A percentile compares a stretch with the other conserved stretches of the same genome.
phyloP scores from a whole-genome alignment of 2,329 filamentous ascomycete genomes.

The Colletotrichum sp. region DNA sequence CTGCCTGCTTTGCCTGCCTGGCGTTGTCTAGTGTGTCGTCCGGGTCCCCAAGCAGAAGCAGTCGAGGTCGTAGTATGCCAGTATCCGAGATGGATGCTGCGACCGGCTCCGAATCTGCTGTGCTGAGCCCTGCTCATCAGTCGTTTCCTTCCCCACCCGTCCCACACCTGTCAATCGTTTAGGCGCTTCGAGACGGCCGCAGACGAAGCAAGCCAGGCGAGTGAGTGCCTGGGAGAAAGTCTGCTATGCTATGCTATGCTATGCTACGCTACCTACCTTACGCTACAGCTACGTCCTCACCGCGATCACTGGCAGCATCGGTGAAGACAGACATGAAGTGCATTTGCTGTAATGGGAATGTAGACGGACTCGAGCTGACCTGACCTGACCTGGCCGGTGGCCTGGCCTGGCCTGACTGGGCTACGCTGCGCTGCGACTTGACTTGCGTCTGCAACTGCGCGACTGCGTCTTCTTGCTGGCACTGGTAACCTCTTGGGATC shows the following conservation, averaged over 20 bases:
- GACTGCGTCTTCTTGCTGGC: neutral
- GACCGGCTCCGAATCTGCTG: neutral
- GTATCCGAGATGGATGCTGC: neutral
- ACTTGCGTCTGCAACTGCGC: neutral
- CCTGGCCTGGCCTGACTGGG: neutral
- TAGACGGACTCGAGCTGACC: neutral
- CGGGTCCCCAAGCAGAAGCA: neutral
- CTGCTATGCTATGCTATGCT: neutral
- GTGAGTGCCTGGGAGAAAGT: neutral
- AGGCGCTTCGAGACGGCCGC: constrained; percentile 9
- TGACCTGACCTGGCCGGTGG: neutral
- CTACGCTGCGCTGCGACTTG: neutral
- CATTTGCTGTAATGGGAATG: neutral
- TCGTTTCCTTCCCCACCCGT: neutral
- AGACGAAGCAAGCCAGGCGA: neutral
- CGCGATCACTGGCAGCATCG: neutral
- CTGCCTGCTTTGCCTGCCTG: neutral
- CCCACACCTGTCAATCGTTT: constrained; percentile 12
- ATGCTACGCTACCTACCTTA: neutral
- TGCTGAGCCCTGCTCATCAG: constrained; percentile 12
- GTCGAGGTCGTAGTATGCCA: neutral
- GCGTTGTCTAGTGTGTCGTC: neutral
- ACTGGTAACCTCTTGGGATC: constrained; percentile 8
- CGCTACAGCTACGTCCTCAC: neutral
- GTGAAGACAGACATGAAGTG: neutral